Evolutionary conservation across 768 basidiomycete species (phyloP), one percentile per base, ranked within the genome.

Genomic region (Boletus rufocinnamomeus): DNA sequence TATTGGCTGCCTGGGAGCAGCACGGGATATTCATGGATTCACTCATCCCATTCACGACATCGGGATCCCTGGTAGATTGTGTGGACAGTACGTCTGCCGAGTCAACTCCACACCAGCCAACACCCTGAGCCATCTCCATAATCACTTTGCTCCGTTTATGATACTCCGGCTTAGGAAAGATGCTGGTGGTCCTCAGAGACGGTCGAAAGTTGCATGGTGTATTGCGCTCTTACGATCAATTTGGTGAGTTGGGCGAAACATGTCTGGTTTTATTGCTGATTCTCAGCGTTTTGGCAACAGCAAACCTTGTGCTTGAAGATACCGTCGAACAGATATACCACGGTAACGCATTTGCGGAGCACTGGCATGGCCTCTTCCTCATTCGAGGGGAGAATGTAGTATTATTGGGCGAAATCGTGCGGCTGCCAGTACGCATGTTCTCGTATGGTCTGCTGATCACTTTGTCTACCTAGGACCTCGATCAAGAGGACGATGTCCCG

Each of bases 301-400:
- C 97, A 64, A 99, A 99, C 75, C 89, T 99, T 65, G 94, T 99
- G 9, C 82, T 98, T 45, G 95, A 98, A 74, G 91, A 94, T 72
- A 95, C 95, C 13, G 85, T 95, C 63, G 97, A 99, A 75, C 86
- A 95, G 59, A 89, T 98, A 83, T 93, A 93, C 76, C 89, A 95
- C 68, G 89, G 84, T 55, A 85, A 88, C 68, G 84, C 87, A 50
- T 98, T 88, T 72, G 95, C 93, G 16, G 94, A 98, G 70, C 85
- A 82, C 65, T 89, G 87, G 79, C 84, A 87, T 60, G 96, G 95
- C 4, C 82, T 99, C 30, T 95, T 93, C 75, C 83, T 98, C 63
- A 95, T 99, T 64, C 86, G 97, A 54, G 97, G 97, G 50, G 97
- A 99, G 80, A 99, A 99, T 72, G 97, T 99, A 17, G 97, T 98